Evolutionary conservation across 768 basidiomycete species (phyloP), one percentile per base, ranked within the genome.

Genomic region (Boletus speciosus): DNA sequence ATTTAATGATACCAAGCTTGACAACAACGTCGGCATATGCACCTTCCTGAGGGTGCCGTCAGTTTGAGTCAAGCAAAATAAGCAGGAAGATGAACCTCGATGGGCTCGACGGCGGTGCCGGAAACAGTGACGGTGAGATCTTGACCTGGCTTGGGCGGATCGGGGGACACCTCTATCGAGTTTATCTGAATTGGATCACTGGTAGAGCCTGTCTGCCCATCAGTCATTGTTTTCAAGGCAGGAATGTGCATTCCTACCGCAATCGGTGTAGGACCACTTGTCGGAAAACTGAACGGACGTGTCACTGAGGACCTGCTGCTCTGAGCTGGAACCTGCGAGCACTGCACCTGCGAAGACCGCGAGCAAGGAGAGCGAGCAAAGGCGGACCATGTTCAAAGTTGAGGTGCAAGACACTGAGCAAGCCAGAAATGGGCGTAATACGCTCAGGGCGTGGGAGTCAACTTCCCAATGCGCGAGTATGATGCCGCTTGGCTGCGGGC

Each of bases 1-100:
- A 68, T 75, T 92, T 97, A 66, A 99, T 82, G 29, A 92, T 73
- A 25, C 97, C 97, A n/a, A 98, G 78, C 71, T 98, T 98, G 52
- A 99, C 96, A 1, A 73, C 72, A 5, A 99, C 93, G 60, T 95
- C 85, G 8, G 88, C 96, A 62, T 82, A 90, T 37, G 96, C 90
- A 6, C 97, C 97, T 5, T 94, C 86, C 95, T 98, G 59, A 12
- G 12, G 25, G 49, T n/a, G 3, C 12, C 27, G 36, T 72, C 19
- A 62, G 50, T 31, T 54, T 27, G 53, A 40, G 38, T 23, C 19
- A 34, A 41, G 11, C 35, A 32, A 49, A 44, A 12, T 36, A 48
- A 37, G 52, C 14, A 49, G 4, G 16, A 9, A 52, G 21, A 49
- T 74, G 29, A 56, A 95, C 95, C 75, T 88, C 78, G 57, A 98